A percentile compares a stretch with the other conserved stretches of the same genome.
These are phyloP conservation scores for Pythium folliculosum DNA, from an alignment of 352 stramenopile genomes.

Conservation along the genomic window DNA sequence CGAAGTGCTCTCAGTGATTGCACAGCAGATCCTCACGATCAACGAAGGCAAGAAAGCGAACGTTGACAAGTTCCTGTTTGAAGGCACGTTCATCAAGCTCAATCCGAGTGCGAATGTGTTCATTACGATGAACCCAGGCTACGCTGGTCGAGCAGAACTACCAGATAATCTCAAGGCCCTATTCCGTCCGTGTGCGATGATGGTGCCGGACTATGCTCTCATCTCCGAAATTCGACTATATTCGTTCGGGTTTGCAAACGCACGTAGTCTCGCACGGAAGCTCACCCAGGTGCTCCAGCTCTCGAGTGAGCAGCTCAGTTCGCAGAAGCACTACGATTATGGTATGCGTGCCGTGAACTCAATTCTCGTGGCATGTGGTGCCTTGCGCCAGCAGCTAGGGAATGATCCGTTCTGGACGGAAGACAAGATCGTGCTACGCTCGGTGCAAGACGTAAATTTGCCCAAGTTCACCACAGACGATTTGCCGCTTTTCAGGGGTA, in stretches of 20 bases:
- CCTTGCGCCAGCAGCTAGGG: conserved; percentile 87
- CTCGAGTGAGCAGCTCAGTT: conserved; percentile 88
- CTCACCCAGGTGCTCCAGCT: conserved; percentile 93
- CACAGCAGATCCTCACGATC: conserved; percentile 90
- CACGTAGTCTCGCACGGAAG: conserved; percentile 89
- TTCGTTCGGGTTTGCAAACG: conserved; percentile 89
- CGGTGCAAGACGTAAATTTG: conserved; percentile 95
- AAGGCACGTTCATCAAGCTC: conserved; percentile 93
- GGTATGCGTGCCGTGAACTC: conserved; percentile 93
- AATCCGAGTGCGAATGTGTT: conserved; percentile 89
- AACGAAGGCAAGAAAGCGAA: conserved; percentile 77
- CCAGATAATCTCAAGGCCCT: conserved; percentile 84
- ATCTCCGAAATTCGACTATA: conserved; percentile 93
- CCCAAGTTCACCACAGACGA: conserved; percentile 95
- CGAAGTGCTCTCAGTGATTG: conserved; percentile 86
- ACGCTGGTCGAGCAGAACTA: conserved; percentile 84
- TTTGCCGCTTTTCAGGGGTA: conserved; percentile 95
- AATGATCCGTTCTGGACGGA: conserved; percentile 90
- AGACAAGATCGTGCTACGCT: conserved; percentile 90
- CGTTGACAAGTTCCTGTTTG: conserved; percentile 86
- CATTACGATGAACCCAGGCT: conserved; percentile 93
- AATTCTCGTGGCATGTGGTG: conserved; percentile 92
- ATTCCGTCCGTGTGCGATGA: conserved; percentile 90
- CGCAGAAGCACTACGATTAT: conserved; percentile 91
- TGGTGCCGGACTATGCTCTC: conserved; percentile 89